Evolutionary conservation across 2,329 filamentous ascomycete species (phyloP).

Genomic region (Nemania abortiva): DNA sequence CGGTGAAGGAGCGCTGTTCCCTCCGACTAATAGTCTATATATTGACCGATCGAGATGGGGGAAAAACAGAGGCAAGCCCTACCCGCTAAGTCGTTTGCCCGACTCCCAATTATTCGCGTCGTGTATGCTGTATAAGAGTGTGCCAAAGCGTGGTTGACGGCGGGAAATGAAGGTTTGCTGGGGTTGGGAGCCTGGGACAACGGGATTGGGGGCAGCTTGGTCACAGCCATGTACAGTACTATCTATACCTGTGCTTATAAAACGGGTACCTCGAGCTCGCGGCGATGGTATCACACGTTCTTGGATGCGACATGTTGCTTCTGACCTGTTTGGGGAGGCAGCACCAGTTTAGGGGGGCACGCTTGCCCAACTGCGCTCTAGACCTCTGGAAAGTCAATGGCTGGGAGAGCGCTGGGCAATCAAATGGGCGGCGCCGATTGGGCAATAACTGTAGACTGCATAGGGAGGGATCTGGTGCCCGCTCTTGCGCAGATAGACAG

Average conservation of each 20-base stretch:
- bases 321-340: conserved; percentile 33
- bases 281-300: conserved; percentile 28
- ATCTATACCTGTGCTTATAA: conserved; percentile 1
- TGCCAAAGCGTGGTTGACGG: conserved; percentile 23
- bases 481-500: conserved; percentile 27
- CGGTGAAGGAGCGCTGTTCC: conserved; percentile 18
- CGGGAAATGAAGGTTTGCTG: conserved; percentile 29
- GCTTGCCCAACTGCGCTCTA: conserved; percentile 17
- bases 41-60: conserved; percentile 8
- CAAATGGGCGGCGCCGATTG: conserved; percentile 22
- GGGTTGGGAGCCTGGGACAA: conserved; percentile 20
- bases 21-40: conserved; percentile 15
- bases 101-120: conserved; percentile 26
- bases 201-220: conserved; percentile 29
- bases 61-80: conserved; percentile 19
- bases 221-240: conserved; percentile 13
- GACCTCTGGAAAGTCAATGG: conserved; percentile 29
- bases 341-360: conserved; percentile 19
- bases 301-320: conserved; percentile 28
- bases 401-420: conserved; percentile 24
- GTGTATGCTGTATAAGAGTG: conserved; percentile 14
- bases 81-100: conserved; percentile 19
- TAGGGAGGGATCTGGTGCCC: conserved; percentile 23
- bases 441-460: conserved; percentile 17
- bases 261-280: conserved; percentile 12